These are phyloP conservation scores for Dryadomyces quercus-mongolicae DNA, from an alignment of 2,329 filamentous ascomycete species.

Conservation along the genomic window DNA sequence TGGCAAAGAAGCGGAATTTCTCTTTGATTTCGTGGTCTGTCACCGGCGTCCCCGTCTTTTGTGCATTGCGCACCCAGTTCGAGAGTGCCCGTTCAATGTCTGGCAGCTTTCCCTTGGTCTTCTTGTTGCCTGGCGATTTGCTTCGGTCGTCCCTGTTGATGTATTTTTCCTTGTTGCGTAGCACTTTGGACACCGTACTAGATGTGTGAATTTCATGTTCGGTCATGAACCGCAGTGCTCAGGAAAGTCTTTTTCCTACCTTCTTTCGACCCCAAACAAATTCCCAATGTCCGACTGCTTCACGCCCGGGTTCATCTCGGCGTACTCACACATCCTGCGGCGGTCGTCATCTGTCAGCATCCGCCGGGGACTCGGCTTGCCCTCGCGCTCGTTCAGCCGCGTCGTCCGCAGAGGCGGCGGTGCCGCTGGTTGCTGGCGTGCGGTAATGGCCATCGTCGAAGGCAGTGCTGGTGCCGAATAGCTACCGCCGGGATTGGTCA, in stretches of 20 bases:
- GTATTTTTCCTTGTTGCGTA: constrained; percentile 91
- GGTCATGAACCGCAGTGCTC: too few species aligned
- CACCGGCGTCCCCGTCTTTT: constrained; percentile 61
- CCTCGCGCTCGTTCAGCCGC: constrained; percentile 26
- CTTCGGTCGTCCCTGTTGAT: constrained; percentile 69
- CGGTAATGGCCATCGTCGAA: constrained; percentile 8
- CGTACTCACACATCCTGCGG: constrained; percentile 85
- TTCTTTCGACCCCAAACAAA: constrained; percentile 92
- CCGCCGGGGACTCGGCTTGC: constrained; percentile 58
- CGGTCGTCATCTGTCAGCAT: constrained; percentile 88
- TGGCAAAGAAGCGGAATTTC: constrained; percentile 72
- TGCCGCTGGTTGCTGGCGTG: constrained; percentile 11
- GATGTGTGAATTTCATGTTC: neutral
- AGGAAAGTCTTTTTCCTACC: constrained; percentile 41
- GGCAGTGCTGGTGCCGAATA: constrained; percentile 51
- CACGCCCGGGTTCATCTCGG: constrained; percentile 76
- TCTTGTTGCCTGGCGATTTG: constrained; percentile 62
- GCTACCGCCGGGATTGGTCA: constrained; percentile 53
- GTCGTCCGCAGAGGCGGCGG: constrained; percentile 40
- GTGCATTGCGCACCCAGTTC: constrained; percentile 76
- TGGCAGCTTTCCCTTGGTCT: constrained; percentile 69
- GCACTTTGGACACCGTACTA: constrained; percentile 96
- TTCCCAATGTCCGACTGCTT: constrained; percentile 96
- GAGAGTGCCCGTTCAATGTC: constrained; percentile 86
- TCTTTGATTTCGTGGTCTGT: constrained; percentile 75